Evolutionary conservation across 1,139 yeast genomes (phyloP), one percentile per base, ranked within the genome.

Genomic region (Diutina ranongensis): DNA sequence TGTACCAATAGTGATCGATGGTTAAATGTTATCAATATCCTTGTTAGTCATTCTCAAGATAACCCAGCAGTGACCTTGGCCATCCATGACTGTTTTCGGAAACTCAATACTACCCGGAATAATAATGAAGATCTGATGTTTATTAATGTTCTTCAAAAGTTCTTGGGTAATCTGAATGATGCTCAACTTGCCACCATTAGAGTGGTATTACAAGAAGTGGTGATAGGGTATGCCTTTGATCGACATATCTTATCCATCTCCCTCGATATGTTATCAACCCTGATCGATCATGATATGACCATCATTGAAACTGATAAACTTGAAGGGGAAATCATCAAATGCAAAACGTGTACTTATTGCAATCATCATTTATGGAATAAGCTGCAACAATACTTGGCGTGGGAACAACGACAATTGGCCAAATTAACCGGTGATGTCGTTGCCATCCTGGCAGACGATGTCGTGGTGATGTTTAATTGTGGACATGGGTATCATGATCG

Each of bases 281-380:
- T 75, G 47, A 74, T 79, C 3, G 74, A 64, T 54, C 61, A 63
- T 35, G 71, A 69, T 46, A 59, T 80, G 57, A 57, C 65, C 19
- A 50, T 57, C 2, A 58, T 79, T 2, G 64, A 68, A 10, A 52
- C 56, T 1, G 66, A 68, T 44, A 67, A 72, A 20, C 51, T 68
- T 1, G 58, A 61, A 46, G 95, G 95, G 0, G 80, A 89, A 85
- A 63, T 76, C 1, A 72, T 80, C 1, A 58, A 63, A 3, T 62
- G 60, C 27, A 69, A 73, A 45, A 71, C 67, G 44, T 86, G 95
- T 60, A 80, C 83, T 46, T 76, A 81, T 0, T 86, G 95, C 58
- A 85, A 83, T 2, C 76, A 75, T 51, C 62, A 63, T 31, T 61
- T 85, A 35, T 77, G 84, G 74, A 95, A 95, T 0, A 57, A 73